Conservation (phyloP, 139 green algal species). For the Chlorella sp. region DNA sequence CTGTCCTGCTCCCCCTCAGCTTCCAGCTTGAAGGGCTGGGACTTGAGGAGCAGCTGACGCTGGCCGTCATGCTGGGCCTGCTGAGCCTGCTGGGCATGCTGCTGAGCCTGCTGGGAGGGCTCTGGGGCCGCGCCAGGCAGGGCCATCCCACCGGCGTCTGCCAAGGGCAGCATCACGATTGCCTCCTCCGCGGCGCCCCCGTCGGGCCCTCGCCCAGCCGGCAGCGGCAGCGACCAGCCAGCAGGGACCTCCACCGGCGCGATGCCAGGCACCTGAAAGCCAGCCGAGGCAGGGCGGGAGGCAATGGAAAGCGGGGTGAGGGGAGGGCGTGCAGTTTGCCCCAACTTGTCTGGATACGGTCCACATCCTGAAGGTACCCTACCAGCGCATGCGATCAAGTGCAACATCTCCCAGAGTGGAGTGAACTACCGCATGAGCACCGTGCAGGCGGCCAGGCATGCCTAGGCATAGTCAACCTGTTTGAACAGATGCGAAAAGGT, state of each 20-base stretch:
- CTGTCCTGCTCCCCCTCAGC: not conserved
- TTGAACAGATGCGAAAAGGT: no score
- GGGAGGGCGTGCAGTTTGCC: not conserved
- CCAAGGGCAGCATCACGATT: not conserved
- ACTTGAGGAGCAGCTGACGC: conserved; percentile 11
- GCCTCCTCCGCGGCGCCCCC: conserved; percentile 1
- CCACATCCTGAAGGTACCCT: no score
- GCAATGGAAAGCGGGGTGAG: not conserved
- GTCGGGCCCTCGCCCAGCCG: not conserved
- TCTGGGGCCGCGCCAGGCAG: not conserved
- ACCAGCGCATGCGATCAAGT: not conserved
- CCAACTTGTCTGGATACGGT: no score
- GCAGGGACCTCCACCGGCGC: conserved; percentile 8
- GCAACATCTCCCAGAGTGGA: no score
- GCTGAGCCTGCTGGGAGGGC: not conserved
- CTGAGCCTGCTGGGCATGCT: not conserved
- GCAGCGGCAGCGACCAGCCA: not conserved
- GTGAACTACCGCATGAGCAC: no score
- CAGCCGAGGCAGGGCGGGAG: not conserved
- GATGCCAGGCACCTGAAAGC: conserved; percentile 12
- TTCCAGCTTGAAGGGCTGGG: conserved; percentile 4
- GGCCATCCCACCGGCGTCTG: not conserved
- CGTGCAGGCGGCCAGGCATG: not conserved
- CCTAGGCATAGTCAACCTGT: no score
- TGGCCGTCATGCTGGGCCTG: no score